phyloP scores from a whole-genome alignment of 148 eudicot species.

The Spergularia marina region DNA sequence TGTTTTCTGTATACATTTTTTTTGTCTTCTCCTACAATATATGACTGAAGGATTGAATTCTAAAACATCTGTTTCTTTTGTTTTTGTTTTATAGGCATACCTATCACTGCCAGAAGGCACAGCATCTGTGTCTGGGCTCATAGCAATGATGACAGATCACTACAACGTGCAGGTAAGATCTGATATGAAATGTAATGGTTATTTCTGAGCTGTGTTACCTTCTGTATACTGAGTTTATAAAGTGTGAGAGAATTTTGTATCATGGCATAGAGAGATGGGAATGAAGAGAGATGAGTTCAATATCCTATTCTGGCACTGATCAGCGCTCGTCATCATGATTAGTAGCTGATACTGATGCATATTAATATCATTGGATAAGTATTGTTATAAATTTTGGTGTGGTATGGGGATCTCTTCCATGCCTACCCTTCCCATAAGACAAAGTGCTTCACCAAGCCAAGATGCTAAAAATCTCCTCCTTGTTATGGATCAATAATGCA shows the following conservation, averaged over 20 bases:
- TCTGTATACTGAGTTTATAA: not conserved
- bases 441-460: no score
- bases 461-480: no score
- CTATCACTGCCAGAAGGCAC: constrained; percentile 47
- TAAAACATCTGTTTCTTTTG: not conserved
- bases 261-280: not conserved
- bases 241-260: not conserved
- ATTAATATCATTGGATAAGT: not conserved
- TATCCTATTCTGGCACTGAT: not conserved
- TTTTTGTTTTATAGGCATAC: constrained; percentile 38
- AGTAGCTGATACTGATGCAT: not conserved
- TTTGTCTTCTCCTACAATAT: not conserved
- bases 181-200: not conserved
- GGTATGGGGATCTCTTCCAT: not conserved
- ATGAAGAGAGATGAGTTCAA: not conserved
- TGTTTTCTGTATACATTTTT: not conserved
- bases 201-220: not conserved
- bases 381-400: not conserved
- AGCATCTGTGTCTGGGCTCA: constrained; percentile 44
- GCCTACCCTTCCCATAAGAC: no score
- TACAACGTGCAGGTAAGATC: constrained; percentile 44
- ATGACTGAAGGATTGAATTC: constrained; percentile 2
- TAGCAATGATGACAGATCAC: constrained; percentile 52
- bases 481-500: constrained; percentile 14
- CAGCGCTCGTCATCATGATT: not conserved